phyloP scores from a whole-genome alignment of 208 protist species.

The Leishmania major region DNA sequence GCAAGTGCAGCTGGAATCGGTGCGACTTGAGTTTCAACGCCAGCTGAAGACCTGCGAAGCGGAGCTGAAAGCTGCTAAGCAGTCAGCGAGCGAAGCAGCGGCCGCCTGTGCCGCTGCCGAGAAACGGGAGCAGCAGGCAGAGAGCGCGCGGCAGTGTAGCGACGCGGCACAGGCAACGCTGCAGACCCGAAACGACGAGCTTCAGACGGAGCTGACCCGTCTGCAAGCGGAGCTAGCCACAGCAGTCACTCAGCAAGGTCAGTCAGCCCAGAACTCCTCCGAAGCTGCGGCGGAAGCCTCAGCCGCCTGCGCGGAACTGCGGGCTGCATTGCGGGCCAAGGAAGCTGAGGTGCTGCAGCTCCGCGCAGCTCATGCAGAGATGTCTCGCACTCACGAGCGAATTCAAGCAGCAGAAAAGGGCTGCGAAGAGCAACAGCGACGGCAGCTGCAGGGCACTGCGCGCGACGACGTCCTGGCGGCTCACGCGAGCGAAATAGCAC shows the following conservation, averaged over 20 bases:
- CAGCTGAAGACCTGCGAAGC: conserved; percentile 11
- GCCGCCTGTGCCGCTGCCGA: conserved; percentile 4
- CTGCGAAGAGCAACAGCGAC: neutral
- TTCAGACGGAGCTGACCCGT: neutral
- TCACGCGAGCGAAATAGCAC: neutral
- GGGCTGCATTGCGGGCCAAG: neutral
- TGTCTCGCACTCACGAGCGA: neutral
- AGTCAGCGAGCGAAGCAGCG: neutral
- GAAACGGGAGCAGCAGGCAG: conserved; percentile 1
- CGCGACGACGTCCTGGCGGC: neutral
- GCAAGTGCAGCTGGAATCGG: conserved; percentile 23
- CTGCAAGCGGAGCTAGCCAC: conserved; percentile 4
- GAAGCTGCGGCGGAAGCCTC: neutral
- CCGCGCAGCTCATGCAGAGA: neutral
- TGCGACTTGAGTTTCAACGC: conserved; percentile 8
- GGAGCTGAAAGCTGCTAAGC: conserved; percentile 10
- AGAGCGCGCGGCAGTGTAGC: neutral
- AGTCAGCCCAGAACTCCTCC: neutral
- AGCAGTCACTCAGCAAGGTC: neutral
- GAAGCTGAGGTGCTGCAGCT: neutral
- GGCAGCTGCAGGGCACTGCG: neutral
- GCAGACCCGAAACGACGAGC: conserved; percentile 5
- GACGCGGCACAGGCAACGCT: neutral
- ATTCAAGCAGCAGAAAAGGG: neutral
- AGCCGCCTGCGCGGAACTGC: neutral